phyloP scores from a whole-genome alignment of 805 yeast species.

The Starmerella vitae region DNA sequence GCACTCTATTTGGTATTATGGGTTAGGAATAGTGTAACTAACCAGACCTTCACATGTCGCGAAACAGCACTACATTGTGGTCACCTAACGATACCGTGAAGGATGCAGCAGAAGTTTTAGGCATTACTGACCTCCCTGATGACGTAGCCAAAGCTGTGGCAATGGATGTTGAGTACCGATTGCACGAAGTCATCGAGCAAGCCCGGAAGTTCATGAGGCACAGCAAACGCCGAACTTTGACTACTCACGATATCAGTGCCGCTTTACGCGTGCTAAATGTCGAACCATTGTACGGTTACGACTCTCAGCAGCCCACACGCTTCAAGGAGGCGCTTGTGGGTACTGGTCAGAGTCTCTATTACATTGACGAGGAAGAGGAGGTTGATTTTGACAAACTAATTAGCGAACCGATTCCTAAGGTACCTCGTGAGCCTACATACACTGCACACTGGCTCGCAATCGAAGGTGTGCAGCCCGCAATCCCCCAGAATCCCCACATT shows the following conservation, averaged over 20 bases:
- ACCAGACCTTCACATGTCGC: too few species aligned
- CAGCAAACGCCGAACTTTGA: constrained; percentile 66
- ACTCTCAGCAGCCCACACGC: constrained; percentile 43
- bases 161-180: constrained; percentile 97
- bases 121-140: constrained; percentile 60
- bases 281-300: constrained; percentile 51
- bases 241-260: constrained; percentile 67
- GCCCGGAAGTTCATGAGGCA: constrained; percentile 95
- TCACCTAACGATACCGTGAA: constrained; percentile 93
- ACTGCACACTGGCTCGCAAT: constrained; percentile 93
- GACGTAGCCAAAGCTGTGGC: constrained; percentile 91
- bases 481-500: constrained; percentile 81
- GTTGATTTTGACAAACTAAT: constrained; percentile 87
- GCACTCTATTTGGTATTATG: too few species aligned
- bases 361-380: constrained; percentile 78
- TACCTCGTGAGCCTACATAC: constrained; percentile 81
- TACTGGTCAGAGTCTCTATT: constrained; percentile 86
- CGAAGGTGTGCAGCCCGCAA: constrained; percentile 96
- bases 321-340: constrained; percentile 81
- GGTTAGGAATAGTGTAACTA: too few species aligned
- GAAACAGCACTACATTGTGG: constrained; percentile 68
- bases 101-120: constrained; percentile 88
- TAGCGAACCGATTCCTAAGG: constrained; percentile 87
- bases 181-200: constrained; percentile 88
- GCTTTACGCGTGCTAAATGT: constrained; percentile 77